These are phyloP conservation scores for Pleurotus eryngii DNA, from an alignment of 768 basidiomycete genomes.

Conservation along the genomic window DNA sequence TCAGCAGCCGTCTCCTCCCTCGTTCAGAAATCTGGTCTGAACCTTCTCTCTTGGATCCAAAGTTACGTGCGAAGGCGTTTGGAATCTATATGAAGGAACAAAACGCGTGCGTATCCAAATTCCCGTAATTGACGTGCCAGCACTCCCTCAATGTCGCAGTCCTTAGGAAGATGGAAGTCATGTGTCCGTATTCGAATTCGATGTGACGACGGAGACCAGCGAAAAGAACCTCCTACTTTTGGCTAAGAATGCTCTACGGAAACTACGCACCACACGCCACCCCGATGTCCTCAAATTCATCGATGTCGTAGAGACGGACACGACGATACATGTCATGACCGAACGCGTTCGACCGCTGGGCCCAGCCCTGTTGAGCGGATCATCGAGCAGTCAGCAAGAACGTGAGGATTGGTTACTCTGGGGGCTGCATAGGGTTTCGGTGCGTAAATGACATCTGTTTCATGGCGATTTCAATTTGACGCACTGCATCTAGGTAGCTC, in stretches of 20 bases:
- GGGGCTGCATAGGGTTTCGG: constrained; percentile 89
- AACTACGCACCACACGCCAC: constrained; percentile 87
- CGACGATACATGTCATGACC: constrained; percentile 87
- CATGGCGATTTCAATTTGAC: constrained; percentile 10
- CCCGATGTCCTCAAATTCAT: constrained; percentile 96
- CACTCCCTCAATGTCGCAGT: constrained; percentile 11
- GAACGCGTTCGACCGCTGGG: constrained; percentile 84
- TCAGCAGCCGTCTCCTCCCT: constrained; percentile 85
- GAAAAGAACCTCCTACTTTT: constrained; percentile 64
- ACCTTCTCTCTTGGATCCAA: constrained; percentile 82
- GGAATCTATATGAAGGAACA: constrained; percentile 82
- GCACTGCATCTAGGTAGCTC: constrained; percentile 58
- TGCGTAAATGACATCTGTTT: constrained; percentile 34
- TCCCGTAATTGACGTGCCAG: background rate
- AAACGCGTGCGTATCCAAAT: constrained; percentile 61
- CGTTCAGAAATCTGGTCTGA: constrained; percentile 91
- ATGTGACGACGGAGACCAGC: constrained; percentile 53
- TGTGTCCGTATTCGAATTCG: constrained; percentile 93
- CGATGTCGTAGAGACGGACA: constrained; percentile 89
- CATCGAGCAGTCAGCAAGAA: constrained; percentile 56
- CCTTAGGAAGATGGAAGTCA: constrained; percentile 80
- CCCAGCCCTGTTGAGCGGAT: constrained; percentile 57
- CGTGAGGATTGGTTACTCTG: constrained; percentile 89
- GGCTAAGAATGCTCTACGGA: constrained; percentile 87
- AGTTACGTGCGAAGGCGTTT: constrained; percentile 71